Base-by-base conservation (phyloP, 1,284 basidiomycete genomes). In the Leccinum fallax region DNA sequence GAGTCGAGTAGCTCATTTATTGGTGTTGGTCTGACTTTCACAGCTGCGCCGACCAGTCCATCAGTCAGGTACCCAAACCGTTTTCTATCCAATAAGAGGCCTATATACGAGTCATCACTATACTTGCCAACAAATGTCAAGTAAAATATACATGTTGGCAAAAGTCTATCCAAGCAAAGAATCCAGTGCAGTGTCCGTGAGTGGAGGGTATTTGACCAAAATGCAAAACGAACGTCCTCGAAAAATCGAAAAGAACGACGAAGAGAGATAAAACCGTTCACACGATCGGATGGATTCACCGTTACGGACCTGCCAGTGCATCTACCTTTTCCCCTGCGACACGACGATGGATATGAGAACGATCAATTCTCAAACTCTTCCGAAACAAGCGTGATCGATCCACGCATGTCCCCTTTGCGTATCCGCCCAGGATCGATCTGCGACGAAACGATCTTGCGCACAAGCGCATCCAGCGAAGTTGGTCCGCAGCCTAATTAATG, bases 321-420 rank as follows among this genome's bases (percentile, higher is more conserved):
- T n/a, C 16, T 28, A 51, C 49, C 49, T 2, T 6, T 28, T 38
- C 13, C 8, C n/a, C 26, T 13, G 10, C 32, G 5, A 55, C 6
- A 62, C 13, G 9, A 38, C 10, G n/a, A 43, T 11, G 2, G n/a
- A 21, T 1, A 46, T 0, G 3, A 21, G 43, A 13, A 48, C 46
- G n/a, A 77, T 70, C 67, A 87, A 65, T 83, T 86, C 66, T 86
- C 85, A 69, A 89, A 90, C 67, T 91, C 88, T 70, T 91, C 89
- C 4, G 85, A 84, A 49, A 88, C 81, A 58, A 90, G 79, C 34
- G 83, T 77, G 61, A 91, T 84, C 26, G 78, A 80, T 8, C 89
- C 88, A 48, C 84, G 80, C 73, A 80, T 77, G 70, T 92, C 88
- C 3, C 90, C 90, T 43, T 76, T 73, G 63, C 81, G 72, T 60